Conservation (phyloP, 2,329 filamentous ascomycete genomes). For the Cercospora canescens region DNA sequence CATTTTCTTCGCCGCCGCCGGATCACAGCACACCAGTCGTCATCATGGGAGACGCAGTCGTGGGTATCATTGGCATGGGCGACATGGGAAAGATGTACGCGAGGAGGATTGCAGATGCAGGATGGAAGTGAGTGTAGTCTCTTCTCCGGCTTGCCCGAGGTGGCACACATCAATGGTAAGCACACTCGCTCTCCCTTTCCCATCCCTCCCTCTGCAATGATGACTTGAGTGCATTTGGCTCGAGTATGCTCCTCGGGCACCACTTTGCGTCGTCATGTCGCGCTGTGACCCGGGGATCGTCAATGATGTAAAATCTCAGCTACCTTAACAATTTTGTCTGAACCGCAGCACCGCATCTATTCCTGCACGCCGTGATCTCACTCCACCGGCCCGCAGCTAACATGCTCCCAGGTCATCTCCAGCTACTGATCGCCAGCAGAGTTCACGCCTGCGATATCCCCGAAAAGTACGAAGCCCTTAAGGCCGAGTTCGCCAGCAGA, state of each 20-base stretch:
- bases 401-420: slow-evolving; percentile 17
- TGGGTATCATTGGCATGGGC: slow-evolving; percentile 98
- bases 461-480: slow-evolving; percentile 79
- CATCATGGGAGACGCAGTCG: slow-evolving; percentile 67
- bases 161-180: slow-evolving; percentile 36
- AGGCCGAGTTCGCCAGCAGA: slow-evolving; percentile 79
- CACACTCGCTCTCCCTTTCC: slow-evolving; percentile 22
- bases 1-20: slow-evolving; percentile 10
- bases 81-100: slow-evolving; percentile 99
- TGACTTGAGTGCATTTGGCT: slow-evolving; percentile 99
- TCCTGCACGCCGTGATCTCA: background rate
- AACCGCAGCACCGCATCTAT: slow-evolving; percentile 44
- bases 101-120: slow-evolving; percentile 79
- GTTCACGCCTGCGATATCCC: slow-evolving; percentile 92
- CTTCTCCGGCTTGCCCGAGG: slow-evolving; percentile 14
- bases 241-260: slow-evolving; percentile 77
- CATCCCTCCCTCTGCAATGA: slow-evolving; percentile 60
- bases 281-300: slow-evolving; percentile 57
- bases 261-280: slow-evolving; percentile 72
- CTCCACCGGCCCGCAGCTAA: slow-evolving; percentile 19
- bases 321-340: slow-evolving; percentile 95
- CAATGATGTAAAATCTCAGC: slow-evolving; percentile 99
- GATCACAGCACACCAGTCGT: slow-evolving; percentile 17
- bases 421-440: slow-evolving; percentile 54
- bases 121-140: slow-evolving; percentile 78